A percentile compares a stretch with the other conserved stretches of the same genome.
Conservation (phyloP, 108 stramenopile species). For the Parietichytrium sp. region DNA sequence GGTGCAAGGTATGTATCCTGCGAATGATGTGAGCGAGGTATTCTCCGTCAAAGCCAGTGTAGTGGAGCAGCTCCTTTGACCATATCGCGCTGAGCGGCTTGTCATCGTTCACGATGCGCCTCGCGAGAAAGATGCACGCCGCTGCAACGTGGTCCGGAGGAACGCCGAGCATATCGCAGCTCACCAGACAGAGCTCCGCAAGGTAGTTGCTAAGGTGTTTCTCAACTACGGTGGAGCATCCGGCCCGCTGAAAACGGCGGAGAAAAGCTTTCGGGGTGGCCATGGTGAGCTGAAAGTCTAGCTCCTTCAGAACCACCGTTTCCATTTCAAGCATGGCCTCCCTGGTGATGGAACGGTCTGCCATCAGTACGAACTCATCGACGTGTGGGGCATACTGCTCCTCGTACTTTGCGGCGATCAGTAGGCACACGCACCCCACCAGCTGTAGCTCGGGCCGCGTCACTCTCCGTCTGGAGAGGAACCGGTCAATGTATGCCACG, state of each 20-base stretch:
- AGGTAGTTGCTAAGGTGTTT: slow-evolving; percentile 69
- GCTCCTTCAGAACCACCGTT: slow-evolving; percentile 60
- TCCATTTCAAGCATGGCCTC: slow-evolving; percentile 71
- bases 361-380: slow-evolving; percentile 71
- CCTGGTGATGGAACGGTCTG: slow-evolving; percentile 65
- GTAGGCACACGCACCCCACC: slow-evolving; percentile 67
- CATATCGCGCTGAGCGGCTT: background rate
- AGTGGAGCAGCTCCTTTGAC: background rate
- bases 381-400: slow-evolving; percentile 59
- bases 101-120: slow-evolving; percentile 42
- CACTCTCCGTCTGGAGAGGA: slow-evolving; percentile 57
- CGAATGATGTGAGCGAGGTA: background rate
- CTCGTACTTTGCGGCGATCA: slow-evolving; percentile 75
- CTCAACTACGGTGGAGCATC: slow-evolving; percentile 52
- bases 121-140: slow-evolving; percentile 74
- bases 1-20: background rate
- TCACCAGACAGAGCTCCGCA: slow-evolving; percentile 68
- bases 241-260: slow-evolving; percentile 67
- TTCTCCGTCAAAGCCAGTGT: slow-evolving; percentile 18
- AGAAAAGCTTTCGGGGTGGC: slow-evolving; percentile 65
- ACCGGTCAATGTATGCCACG: slow-evolving; percentile 68
- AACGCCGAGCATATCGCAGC: slow-evolving; percentile 59
- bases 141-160: slow-evolving; percentile 70
- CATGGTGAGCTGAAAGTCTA: slow-evolving; percentile 59
- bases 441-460: slow-evolving; percentile 41